Percentiles rank a stretch among this genome's conserved stretches.
phyloP scores from a whole-genome alignment of 495 filamentous ascomycete genomes.

The Podospora didyma region DNA sequence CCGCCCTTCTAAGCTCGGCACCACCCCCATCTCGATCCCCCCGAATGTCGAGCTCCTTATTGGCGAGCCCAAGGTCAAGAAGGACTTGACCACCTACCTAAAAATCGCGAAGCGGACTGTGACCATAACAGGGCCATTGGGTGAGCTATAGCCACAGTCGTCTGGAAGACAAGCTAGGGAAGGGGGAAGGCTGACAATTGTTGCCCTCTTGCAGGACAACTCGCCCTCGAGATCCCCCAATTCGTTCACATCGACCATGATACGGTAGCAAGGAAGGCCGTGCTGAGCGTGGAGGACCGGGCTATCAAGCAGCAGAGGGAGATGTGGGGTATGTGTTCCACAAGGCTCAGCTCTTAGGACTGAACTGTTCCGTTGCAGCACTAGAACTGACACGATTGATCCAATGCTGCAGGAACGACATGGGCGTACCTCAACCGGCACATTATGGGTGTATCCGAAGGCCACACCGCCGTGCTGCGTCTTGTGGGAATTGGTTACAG shows the following conservation, averaged over 20 bases:
- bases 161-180: background rate
- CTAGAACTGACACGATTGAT: background rate
- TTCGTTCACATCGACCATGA: conserved; percentile 69
- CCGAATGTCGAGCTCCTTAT: conserved; percentile 72
- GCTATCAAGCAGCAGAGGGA: conserved; percentile 70
- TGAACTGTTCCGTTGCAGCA: background rate
- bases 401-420: conserved; percentile 62
- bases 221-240: conserved; percentile 66
- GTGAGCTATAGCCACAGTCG: conserved; percentile 35
- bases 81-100: conserved; percentile 47
- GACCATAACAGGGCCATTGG: conserved; percentile 71
- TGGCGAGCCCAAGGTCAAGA: conserved; percentile 52
- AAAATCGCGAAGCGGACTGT: conserved; percentile 57
- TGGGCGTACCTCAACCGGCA: conserved; percentile 86
- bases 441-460: conserved; percentile 91
- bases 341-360: background rate
- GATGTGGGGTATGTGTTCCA: conserved; percentile 83
- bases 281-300: conserved; percentile 61
- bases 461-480: conserved; percentile 86
- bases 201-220: conserved; percentile 50
- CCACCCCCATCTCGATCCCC: conserved; percentile 75
- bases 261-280: conserved; percentile 52
- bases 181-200: background rate
- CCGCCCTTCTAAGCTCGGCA: conserved; percentile 75
- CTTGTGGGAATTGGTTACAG: conserved; percentile 96